These are phyloP conservation scores for Trametes polyzona DNA, from an alignment of 1,284 basidiomycete species.

Conservation along the genomic window DNA sequence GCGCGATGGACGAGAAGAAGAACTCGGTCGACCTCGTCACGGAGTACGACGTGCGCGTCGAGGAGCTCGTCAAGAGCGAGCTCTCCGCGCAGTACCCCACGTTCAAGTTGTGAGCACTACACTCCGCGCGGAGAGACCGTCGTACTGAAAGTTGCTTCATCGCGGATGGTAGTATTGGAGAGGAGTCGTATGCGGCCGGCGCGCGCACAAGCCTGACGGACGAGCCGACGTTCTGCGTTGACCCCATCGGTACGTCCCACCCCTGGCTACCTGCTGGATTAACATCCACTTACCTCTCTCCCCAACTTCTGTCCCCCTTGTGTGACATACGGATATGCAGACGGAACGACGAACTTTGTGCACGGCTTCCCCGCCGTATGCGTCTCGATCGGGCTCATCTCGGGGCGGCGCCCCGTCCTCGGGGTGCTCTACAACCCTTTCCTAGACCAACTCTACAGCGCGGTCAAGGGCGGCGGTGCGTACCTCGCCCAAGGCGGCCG, in stretches of 20 bases:
- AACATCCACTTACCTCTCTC: neutral
- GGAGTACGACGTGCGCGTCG: conserved; percentile 93
- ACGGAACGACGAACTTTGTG: conserved; percentile 95
- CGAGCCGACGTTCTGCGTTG: conserved; percentile 91
- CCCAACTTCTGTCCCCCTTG: conserved; percentile 11
- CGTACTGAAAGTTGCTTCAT: too few relatives aligned
- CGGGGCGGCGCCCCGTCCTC: conserved; percentile 78
- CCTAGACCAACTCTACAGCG: conserved; percentile 85
- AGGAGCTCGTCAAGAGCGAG: conserved; percentile 80
- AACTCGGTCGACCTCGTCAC: conserved; percentile 96
- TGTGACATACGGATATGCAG: conserved; percentile 40
- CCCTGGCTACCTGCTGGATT: too few relatives aligned
- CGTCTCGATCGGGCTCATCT: conserved; percentile 91
- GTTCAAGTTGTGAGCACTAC: conserved; percentile 79
- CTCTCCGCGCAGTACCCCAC: conserved; percentile 72
- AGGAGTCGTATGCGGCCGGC: conserved; percentile 84
- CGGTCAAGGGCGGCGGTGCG: conserved; percentile 79
- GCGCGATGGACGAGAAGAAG: conserved; percentile 80
- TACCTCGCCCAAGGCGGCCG: conserved; percentile 63
- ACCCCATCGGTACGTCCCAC: conserved; percentile 70
- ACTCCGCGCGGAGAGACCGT: neutral
- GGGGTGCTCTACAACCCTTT: conserved; percentile 96
- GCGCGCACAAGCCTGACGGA: conserved; percentile 75
- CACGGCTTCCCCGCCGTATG: conserved; percentile 90
- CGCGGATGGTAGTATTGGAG: conserved; percentile 76